Percentiles rank a stretch among this genome's conserved stretches.
Evolutionary conservation across 2,329 filamentous ascomycete species (phyloP).

Genomic region (Ophiostoma fasciatum): DNA sequence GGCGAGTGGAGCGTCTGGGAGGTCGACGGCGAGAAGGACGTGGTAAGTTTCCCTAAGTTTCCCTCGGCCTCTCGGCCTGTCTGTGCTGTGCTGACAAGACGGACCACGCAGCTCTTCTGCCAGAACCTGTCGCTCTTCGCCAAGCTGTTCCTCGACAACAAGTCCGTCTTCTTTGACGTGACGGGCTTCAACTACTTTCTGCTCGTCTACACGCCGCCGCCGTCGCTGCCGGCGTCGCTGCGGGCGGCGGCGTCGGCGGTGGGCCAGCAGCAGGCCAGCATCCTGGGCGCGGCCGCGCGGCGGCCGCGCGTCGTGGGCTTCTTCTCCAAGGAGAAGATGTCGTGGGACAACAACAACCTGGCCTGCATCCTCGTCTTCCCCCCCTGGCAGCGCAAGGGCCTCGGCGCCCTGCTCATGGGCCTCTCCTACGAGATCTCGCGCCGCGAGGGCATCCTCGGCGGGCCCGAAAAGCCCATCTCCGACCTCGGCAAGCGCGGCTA

Average conservation of each 20-base stretch:
- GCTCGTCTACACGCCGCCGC: constrained; percentile 56
- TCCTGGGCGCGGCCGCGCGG: constrained; percentile 2
- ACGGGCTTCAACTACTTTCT: constrained; percentile 89
- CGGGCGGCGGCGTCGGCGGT: constrained; percentile 1
- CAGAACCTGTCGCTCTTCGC: constrained; percentile 94
- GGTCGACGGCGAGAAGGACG: constrained; percentile 77
- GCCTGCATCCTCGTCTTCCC: constrained; percentile 94
- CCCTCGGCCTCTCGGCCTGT: not conserved
- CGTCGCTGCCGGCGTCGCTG: constrained; percentile 9
- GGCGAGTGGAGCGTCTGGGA: constrained; percentile 81
- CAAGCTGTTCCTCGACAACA: constrained; percentile 95
- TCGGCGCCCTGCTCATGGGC: constrained; percentile 81
- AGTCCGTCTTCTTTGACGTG: constrained; percentile 96
- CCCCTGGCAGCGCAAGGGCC: constrained; percentile 81
- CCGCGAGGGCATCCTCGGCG: constrained; percentile 69
- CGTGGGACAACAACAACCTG: constrained; percentile 96
- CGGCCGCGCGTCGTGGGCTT: constrained; percentile 59
- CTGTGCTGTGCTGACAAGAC: constrained; percentile 2
- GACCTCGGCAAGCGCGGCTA: constrained; percentile 76
- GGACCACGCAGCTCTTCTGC: constrained; percentile 62
- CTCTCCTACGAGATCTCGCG: constrained; percentile 84
- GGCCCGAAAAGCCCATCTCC: constrained; percentile 86
- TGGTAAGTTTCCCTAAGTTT: too few relatives aligned
- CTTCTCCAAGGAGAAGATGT: constrained; percentile 98
- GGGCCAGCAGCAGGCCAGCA: not conserved